These are phyloP conservation scores for Leishmania martiniquensis DNA, from an alignment of 208 protist genomes.

Conservation along the genomic window DNA sequence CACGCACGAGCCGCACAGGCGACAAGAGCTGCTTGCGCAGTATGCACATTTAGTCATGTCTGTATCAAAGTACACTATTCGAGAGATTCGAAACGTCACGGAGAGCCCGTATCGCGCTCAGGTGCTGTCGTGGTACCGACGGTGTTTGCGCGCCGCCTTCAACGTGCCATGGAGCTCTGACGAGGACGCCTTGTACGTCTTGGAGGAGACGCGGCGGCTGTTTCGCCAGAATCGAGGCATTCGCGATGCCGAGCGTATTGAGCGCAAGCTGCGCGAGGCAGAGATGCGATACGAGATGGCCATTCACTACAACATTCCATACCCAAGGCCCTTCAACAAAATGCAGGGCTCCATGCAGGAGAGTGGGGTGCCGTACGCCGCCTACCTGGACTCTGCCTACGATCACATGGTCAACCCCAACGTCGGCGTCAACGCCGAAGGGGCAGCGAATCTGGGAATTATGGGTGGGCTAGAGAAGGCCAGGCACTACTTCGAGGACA, in stretches of 20 bases:
- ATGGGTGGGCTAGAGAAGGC: slow-evolving; percentile 54
- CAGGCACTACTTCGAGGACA: slow-evolving; percentile 60
- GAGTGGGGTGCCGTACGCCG: slow-evolving; percentile 77
- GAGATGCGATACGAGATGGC: slow-evolving; percentile 91
- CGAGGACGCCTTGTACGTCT: slow-evolving; percentile 85
- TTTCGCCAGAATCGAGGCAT: slow-evolving; percentile 75
- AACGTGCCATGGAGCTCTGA: slow-evolving; percentile 80
- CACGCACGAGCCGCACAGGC: background rate
- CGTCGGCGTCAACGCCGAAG: slow-evolving; percentile 65
- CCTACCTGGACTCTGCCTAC: slow-evolving; percentile 88
- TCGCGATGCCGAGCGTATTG: slow-evolving; percentile 56
- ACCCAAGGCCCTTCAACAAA: slow-evolving; percentile 84
- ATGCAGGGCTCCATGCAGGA: slow-evolving; percentile 79
- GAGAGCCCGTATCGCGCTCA: slow-evolving; percentile 69
- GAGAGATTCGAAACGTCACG: slow-evolving; percentile 22
- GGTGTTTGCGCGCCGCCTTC: slow-evolving; percentile 83
- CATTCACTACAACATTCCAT: slow-evolving; percentile 87
- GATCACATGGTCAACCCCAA: slow-evolving; percentile 79
- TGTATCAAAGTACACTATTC: background rate
- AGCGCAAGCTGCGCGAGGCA: slow-evolving; percentile 86
- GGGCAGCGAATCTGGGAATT: slow-evolving; percentile 68
- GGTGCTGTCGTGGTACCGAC: slow-evolving; percentile 85
- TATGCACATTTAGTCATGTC: slow-evolving; percentile 2
- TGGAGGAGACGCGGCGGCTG: slow-evolving; percentile 79
- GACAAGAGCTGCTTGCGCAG: background rate